These are phyloP conservation scores for Fagus crenata DNA, from an alignment of 306 rosid species.

Conservation along the genomic window DNA sequence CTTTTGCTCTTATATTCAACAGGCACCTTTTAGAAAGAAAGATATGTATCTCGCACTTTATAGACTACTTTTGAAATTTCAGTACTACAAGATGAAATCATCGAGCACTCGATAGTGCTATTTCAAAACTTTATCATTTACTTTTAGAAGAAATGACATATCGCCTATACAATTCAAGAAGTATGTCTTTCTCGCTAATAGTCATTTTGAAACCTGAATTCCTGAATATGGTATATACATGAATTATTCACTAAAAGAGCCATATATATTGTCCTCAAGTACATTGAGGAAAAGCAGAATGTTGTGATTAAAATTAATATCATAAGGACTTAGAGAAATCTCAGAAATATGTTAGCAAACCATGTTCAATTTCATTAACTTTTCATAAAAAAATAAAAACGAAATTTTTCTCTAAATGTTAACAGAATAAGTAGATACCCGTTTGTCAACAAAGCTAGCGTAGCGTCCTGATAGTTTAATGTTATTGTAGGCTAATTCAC, in stretches of 20 bases:
- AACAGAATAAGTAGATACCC: slow-evolving; percentile 31
- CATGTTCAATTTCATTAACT: background rate
- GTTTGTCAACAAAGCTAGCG: slow-evolving; percentile 49
- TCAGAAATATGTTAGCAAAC: background rate
- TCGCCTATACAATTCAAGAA: background rate
- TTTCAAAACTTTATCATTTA: slow-evolving; percentile 29
- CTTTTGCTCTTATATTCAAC: slow-evolving; percentile 45
- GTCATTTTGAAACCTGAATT: background rate
- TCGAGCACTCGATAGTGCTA: slow-evolving; percentile 30
- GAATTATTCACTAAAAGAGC: slow-evolving; percentile 2
- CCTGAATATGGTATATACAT: slow-evolving; percentile 1
- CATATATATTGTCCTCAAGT: background rate
- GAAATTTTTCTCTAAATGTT: slow-evolving; percentile 18
- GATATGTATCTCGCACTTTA: slow-evolving; percentile 40
- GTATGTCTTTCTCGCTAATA: background rate
- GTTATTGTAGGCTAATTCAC: slow-evolving; percentile 36
- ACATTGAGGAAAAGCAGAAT: background rate
- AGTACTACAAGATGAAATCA: slow-evolving; percentile 37
- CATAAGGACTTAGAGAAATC: background rate
- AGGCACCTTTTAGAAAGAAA: slow-evolving; percentile 56
- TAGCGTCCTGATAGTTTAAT: slow-evolving; percentile 31
- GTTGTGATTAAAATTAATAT: no score
- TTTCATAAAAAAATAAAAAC: background rate
- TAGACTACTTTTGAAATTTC: slow-evolving; percentile 48
- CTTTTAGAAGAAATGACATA: slow-evolving; percentile 34